phyloP scores from a whole-genome alignment of 768 basidiomycete genomes.

The Suillus subluteus region DNA sequence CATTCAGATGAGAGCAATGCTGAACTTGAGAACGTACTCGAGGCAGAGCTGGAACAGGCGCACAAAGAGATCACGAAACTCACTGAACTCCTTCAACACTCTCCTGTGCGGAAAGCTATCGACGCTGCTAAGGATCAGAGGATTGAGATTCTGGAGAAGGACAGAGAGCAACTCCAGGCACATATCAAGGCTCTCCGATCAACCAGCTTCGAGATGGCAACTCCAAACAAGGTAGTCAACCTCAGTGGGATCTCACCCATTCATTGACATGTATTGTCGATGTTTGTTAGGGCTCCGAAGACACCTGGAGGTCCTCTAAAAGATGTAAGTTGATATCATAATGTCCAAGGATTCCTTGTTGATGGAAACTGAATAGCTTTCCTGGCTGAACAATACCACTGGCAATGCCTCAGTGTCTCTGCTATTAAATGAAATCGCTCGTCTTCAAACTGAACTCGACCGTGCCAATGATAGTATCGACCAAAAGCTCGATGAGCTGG shows the following conservation, averaged over 20 bases:
- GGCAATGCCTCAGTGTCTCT: constrained; percentile 61
- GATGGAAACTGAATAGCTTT: constrained; percentile 49
- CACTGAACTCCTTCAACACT: constrained; percentile 66
- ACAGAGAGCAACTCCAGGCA: constrained; percentile 77
- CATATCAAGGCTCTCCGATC: constrained; percentile 62
- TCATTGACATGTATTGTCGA: constrained; percentile 68
- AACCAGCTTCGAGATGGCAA: constrained; percentile 53
- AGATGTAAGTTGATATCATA: constrained; percentile 56
- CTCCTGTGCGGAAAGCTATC: constrained; percentile 76
- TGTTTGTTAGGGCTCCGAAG: constrained; percentile 70
- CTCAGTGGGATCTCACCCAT: constrained; percentile 73
- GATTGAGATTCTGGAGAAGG: constrained; percentile 75
- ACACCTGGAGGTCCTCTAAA: constrained; percentile 79
- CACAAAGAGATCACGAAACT: constrained; percentile 75
- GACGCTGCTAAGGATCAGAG: constrained; percentile 76
- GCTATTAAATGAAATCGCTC: constrained; percentile 69
- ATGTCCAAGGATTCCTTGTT: constrained; percentile 10
- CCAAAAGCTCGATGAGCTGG: constrained; percentile 84
- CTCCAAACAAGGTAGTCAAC: constrained; percentile 61
- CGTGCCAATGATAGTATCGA: constrained; percentile 85
- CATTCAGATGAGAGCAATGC: constrained; percentile 43
- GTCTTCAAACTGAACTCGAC: constrained; percentile 76
- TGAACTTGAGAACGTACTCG: constrained; percentile 65
- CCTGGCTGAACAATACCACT: constrained; percentile 70
- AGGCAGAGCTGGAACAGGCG: constrained; percentile 77